A percentile compares a stretch with the other conserved stretches of the same genome.
Conservation (phyloP, 2,329 filamentous ascomycete species). For the Drechslerella coelobrocha region DNA sequence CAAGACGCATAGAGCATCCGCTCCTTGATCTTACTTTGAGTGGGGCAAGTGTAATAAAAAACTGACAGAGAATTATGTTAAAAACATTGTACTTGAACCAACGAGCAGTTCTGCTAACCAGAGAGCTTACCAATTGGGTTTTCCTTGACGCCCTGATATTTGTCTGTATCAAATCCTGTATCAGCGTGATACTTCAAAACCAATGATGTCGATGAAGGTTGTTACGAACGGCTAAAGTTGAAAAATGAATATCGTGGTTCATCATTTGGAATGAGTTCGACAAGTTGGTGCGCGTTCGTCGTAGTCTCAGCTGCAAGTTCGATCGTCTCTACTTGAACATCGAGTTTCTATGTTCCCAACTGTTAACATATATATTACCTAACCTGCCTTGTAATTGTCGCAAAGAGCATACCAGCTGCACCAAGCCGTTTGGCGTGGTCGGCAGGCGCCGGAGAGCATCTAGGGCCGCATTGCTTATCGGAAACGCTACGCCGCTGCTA, state of each 20-base stretch:
- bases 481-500: slow-evolving; percentile 64
- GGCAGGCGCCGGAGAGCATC: slow-evolving; percentile 69
- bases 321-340: slow-evolving; percentile 72
- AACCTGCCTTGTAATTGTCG: not conserved
- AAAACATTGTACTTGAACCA: not conserved
- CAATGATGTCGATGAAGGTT: slow-evolving; percentile 1
- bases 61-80: slow-evolving; percentile 58
- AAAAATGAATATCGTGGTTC: slow-evolving; percentile 83
- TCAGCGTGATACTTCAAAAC: slow-evolving; percentile 4
- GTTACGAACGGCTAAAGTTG: slow-evolving; percentile 62
- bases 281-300: slow-evolving; percentile 67
- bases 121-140: slow-evolving; percentile 63
- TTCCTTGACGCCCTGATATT: slow-evolving; percentile 63
- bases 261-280: slow-evolving; percentile 67
- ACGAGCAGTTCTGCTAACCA: not conserved
- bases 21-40: slow-evolving; percentile 76
- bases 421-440: slow-evolving; percentile 64
- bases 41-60: slow-evolving; percentile 83
- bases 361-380: slow-evolving; percentile 3
- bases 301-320: slow-evolving; percentile 66
- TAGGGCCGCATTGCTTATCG: slow-evolving; percentile 69
- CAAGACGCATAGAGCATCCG: slow-evolving; percentile 79
- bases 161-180: slow-evolving; percentile 58
- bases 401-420: slow-evolving; percentile 68
- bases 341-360: slow-evolving; percentile 68